phyloP scores from a whole-genome alignment of 805 yeast genomes.

The Isabelozyma heimii region DNA sequence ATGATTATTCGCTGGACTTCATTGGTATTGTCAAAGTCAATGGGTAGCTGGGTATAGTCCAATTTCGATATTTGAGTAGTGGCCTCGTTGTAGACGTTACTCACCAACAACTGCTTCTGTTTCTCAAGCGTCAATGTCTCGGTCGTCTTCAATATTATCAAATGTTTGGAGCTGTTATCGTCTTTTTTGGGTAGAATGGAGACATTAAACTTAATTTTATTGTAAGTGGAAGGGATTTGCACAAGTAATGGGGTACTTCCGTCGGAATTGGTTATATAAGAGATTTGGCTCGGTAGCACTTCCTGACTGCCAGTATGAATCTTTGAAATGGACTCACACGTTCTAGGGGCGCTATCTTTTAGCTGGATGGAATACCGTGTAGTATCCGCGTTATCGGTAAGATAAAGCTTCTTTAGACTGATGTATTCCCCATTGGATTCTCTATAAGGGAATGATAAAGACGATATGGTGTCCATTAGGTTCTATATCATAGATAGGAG shows the following conservation, averaged over 20 bases:
- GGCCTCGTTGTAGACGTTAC: conserved; percentile 1
- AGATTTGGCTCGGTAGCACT: conserved; percentile 11
- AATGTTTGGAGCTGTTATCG: conserved; percentile 7
- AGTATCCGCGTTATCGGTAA: conserved; percentile 26
- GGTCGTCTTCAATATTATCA: conserved; percentile 32
- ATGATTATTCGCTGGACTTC: conserved; percentile 22
- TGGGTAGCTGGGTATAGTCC: conserved; percentile 22
- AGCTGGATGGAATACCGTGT: conserved; percentile 18
- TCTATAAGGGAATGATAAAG: conserved; percentile 26
- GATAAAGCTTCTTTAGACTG: conserved; percentile 17
- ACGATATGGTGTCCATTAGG: conserved; percentile 11
- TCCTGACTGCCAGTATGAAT: conserved; percentile 12
- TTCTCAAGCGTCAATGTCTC: conserved; percentile 7
- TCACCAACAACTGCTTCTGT: conserved; percentile 8
- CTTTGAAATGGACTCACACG: conserved; percentile 17
- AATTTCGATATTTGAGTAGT: conserved; percentile 28
- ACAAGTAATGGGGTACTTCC: conserved; percentile 28
- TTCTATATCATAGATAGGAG: background rate
- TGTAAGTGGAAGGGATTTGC: conserved; percentile 18
- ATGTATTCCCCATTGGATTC: conserved; percentile 11
- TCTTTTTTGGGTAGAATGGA: conserved; percentile 13
- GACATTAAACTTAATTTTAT: conserved; percentile 27
- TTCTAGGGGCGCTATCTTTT: conserved; percentile 5
- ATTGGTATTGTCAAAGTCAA: conserved; percentile 10
- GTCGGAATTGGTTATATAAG: conserved; percentile 23